A percentile compares a stretch with the other conserved stretches of the same genome.
Conservation (phyloP, 1,284 basidiomycete genomes). For the Schizophyllum amplum region DNA sequence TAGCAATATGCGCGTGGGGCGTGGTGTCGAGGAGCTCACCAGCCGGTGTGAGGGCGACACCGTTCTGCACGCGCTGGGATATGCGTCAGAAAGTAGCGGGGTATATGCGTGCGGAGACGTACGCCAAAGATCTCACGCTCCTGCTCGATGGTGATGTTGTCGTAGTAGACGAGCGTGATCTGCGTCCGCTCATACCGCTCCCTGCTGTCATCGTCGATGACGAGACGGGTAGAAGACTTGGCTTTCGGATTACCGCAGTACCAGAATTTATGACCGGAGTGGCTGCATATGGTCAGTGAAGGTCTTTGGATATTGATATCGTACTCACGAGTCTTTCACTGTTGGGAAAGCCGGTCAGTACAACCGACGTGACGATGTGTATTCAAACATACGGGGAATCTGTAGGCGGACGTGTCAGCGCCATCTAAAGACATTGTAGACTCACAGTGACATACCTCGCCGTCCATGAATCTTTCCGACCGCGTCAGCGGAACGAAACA, state of each 20-base stretch:
- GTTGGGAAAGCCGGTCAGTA: background rate
- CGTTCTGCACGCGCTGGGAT: conserved; percentile 61
- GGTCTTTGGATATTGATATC: background rate
- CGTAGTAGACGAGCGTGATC: conserved; percentile 66
- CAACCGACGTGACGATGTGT: background rate
- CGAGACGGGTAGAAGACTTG: background rate
- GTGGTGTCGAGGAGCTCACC: no score
- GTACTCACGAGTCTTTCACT: conserved; percentile 50
- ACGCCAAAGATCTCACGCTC: conserved; percentile 74
- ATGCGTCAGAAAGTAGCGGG: background rate
- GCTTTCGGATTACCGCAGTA: background rate
- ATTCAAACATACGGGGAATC: background rate
- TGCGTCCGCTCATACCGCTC: conserved; percentile 54
- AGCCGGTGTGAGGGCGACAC: conserved; percentile 70
- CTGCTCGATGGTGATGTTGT: conserved; percentile 45
- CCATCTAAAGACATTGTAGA: background rate
- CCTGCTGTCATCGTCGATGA: background rate
- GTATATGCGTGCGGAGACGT: conserved; percentile 6
- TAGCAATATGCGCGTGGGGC: no score
- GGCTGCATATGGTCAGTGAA: background rate
- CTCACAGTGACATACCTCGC: background rate
- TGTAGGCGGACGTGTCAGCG: background rate
- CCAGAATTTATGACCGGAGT: background rate
- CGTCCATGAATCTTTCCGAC: background rate
- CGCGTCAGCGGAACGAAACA: background rate